Evolutionary conservation across 306 rosid species (phyloP), one percentile per base, ranked within the genome.

Genomic region (Cucumis cinereus): DNA sequence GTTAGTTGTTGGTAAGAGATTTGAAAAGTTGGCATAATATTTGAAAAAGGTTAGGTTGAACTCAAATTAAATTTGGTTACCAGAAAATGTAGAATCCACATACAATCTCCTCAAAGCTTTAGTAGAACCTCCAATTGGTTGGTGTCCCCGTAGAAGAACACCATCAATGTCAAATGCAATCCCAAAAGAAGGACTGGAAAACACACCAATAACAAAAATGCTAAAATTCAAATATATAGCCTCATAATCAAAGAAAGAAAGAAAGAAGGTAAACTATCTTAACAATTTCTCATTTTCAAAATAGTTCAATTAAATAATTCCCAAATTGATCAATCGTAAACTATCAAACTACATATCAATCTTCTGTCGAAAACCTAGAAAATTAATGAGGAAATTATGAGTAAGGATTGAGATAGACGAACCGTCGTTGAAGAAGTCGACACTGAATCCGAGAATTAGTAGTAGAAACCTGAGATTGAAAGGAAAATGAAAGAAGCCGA

Each of bases 81-180:
- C 74, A 69, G 38, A 12, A 54, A 11, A 74, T 28, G 58, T 6
- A 28, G 88, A 63, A 53, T 80, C 70, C 54, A 76, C 84, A 82
- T 88, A 88, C 71, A 93, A 80, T 78, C 81, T 85, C 76, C 78
- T 81, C 41, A 93, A 82, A 12, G 96, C 94, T 73, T 43, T 87
- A 59, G 87, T 86, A 59, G 98, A 90, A 22, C 91, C 94, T 60
- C 98, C 97, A 70, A 91, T 88, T 75, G 98, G 94, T 8, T 78
- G 13, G 62, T 86, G 80, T 69, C 93, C 92, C n/a, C 93, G 92
- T 52, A 87, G 78, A 90, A 83, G 70, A 84, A 93, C 98, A 16
- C 97, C 98, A 67, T 93, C 98, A 54, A 93, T 91, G 89, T 93
- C 98, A 80, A 93, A 91, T n/a, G 96, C 96, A 74, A 91, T 84